phyloP scores from a whole-genome alignment of 2,329 filamentous ascomycete genomes.

The Penicillium sp. region DNA sequence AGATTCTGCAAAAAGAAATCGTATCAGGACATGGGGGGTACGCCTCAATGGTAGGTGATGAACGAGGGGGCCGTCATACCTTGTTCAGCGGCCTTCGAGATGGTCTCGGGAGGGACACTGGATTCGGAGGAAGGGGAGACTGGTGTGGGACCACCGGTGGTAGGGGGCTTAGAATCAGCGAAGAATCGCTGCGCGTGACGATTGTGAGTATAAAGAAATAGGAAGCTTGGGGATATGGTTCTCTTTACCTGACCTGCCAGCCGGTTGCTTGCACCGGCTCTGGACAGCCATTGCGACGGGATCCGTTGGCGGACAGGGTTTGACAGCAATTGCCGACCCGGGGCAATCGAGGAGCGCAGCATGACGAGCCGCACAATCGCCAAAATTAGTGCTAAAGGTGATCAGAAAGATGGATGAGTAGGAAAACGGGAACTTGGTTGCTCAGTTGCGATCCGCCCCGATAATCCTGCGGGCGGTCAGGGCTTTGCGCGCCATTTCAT shows the following conservation, averaged over 20 bases:
- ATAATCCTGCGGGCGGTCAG: conserved; percentile 28
- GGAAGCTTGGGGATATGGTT: conserved; percentile 11
- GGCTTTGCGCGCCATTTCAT: conserved; percentile 9
- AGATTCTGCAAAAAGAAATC: conserved; percentile 31
- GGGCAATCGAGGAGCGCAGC: conserved; percentile 48
- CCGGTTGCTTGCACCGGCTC: conserved; percentile 31
- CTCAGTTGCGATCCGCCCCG: conserved; percentile 35
- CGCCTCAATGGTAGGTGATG: conserved; percentile 4
- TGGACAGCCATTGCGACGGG: conserved; percentile 38
- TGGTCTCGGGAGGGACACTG: conserved; percentile 43
- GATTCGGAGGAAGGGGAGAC: conserved; percentile 38
- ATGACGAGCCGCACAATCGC: conserved; percentile 43
- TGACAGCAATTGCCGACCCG: conserved; percentile 39
- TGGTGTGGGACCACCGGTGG: conserved; percentile 35
- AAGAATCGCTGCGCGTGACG: conserved; percentile 40
- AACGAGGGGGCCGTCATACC: conserved; percentile 17
- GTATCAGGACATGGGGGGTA: conserved; percentile 20
- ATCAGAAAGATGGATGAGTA: conserved; percentile 23
- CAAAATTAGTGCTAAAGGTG: conserved; percentile 20
- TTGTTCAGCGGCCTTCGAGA: conserved; percentile 37
- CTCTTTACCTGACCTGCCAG: conserved; percentile 36
- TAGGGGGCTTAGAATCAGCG: conserved; percentile 40
- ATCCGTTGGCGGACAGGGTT: conserved; percentile 31
- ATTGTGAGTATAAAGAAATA: conserved; percentile 21
- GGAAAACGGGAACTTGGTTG: conserved; percentile 27